Percentiles rank a stretch among this genome's conserved stretches.
phyloP scores from a whole-genome alignment of 1,284 basidiomycete species.

The Afroboletus lepidellus region DNA sequence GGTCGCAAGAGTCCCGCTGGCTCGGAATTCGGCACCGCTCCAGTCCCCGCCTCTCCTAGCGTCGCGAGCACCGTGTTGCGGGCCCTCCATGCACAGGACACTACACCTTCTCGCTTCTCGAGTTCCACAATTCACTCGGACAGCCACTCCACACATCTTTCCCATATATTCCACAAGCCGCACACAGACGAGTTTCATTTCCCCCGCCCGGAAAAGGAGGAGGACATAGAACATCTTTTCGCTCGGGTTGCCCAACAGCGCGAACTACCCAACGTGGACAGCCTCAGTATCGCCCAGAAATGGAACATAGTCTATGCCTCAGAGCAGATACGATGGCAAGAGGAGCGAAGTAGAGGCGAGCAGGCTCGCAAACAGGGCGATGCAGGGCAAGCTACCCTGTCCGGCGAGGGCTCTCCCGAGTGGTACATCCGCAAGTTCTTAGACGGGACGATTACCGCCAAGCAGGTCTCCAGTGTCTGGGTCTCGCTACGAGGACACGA shows the following conservation, averaged over 20 bases:
- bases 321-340: slow-evolving; percentile 78
- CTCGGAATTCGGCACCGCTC: slow-evolving; percentile 47
- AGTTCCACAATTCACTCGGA: slow-evolving; percentile 49
- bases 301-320: slow-evolving; percentile 91
- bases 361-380: slow-evolving; percentile 59
- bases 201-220: slow-evolving; percentile 68
- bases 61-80: slow-evolving; percentile 41
- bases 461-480: slow-evolving; percentile 74
- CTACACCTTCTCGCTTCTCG: slow-evolving; percentile 60
- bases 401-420: slow-evolving; percentile 70
- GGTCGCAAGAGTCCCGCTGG: slow-evolving; percentile 43
- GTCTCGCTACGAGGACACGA: slow-evolving; percentile 85
- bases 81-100: slow-evolving; percentile 54
- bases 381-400: slow-evolving; percentile 48
- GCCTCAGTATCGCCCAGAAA: slow-evolving; percentile 80
- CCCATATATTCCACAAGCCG: slow-evolving; percentile 53
- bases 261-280: slow-evolving; percentile 58
- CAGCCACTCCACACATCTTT: slow-evolving; percentile 54
- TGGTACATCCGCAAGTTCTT: slow-evolving; percentile 91
- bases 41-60: slow-evolving; percentile 37
- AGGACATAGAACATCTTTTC: slow-evolving; percentile 77
- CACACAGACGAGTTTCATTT: slow-evolving; percentile 67
- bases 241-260: slow-evolving; percentile 70
- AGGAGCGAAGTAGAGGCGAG: slow-evolving; percentile 60
- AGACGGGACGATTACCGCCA: slow-evolving; percentile 80